Percentiles rank a stretch among this genome's conserved stretches.
Conservation (phyloP, 176 grass and related monocot species). For the Saccharum officinarum region DNA sequence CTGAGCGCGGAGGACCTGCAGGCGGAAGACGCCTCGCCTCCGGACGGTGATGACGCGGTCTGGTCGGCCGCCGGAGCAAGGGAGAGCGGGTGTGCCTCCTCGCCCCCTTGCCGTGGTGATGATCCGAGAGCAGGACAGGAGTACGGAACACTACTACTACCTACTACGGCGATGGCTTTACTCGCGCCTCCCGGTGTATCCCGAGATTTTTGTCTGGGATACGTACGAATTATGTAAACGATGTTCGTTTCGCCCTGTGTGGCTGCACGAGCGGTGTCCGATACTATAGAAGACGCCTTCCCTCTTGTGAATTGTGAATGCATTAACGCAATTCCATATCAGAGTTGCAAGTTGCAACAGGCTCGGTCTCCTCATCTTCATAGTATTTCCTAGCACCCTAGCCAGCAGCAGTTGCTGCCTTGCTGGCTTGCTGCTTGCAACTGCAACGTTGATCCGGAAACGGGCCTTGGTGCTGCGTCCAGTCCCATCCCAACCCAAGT, state of each 20-base stretch:
- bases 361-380: neutral
- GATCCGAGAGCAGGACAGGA: slow-evolving; percentile 10
- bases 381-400: neutral
- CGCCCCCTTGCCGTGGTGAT: slow-evolving; percentile 14
- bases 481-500: too few species aligned
- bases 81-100: neutral
- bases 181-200: slow-evolving; percentile 33
- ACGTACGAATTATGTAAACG: slow-evolving; percentile 6
- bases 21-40: neutral
- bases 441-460: neutral
- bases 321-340: neutral
- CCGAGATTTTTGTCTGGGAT: slow-evolving; percentile 43
- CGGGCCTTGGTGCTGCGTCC: neutral
- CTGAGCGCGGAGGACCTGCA: slow-evolving; percentile 21
- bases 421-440: neutral
- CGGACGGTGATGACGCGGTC: slow-evolving; percentile 20
- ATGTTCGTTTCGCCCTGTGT: neutral
- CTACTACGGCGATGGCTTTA: slow-evolving; percentile 7
- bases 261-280: slow-evolving; percentile 12
- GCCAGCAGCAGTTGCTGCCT: too few species aligned
- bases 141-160: neutral
- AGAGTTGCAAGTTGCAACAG: neutral
- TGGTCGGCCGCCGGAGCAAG: slow-evolving; percentile 13
- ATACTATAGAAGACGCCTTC: slow-evolving; percentile 18
- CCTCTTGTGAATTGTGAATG: neutral